Conservation (phyloP, 2,329 filamentous ascomycete genomes). For the Fusarium marasasianum region DNA sequence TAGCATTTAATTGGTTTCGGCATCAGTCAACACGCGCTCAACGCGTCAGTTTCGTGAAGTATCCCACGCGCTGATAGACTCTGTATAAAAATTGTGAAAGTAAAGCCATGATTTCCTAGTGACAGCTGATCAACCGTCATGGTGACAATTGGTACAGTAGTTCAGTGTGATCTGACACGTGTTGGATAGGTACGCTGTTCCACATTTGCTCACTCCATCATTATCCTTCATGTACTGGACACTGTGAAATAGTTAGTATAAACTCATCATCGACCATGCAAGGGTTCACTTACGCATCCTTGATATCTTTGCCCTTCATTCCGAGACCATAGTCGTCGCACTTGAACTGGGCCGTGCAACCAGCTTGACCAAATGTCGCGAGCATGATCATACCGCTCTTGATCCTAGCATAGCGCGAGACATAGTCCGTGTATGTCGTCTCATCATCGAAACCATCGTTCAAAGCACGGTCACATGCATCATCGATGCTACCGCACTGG, state of each 20-base stretch:
- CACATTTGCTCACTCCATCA: constrained; percentile 20
- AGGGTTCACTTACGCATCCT: constrained; percentile 15
- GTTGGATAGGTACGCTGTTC: constrained; percentile 26
- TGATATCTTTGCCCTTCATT: constrained; percentile 29
- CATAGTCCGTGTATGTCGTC: constrained; percentile 14
- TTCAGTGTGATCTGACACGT: constrained; percentile 17
- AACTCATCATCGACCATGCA: too few relatives aligned
- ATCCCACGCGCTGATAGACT: too few relatives aligned
- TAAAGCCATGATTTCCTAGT: too few relatives aligned
- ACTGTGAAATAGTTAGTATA: neutral
- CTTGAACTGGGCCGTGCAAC: constrained; percentile 17
- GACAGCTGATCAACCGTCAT: neutral
- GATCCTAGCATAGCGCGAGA: constrained; percentile 10
- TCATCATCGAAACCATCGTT: constrained; percentile 12
- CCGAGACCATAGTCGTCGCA: constrained; percentile 28
- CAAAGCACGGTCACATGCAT: constrained; percentile 25
- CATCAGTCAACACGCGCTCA: too few relatives aligned
- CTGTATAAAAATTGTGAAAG: too few relatives aligned
- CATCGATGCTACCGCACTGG: constrained; percentile 23
- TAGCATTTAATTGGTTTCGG: too few relatives aligned
- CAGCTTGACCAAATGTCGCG: constrained; percentile 18
- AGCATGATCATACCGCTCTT: constrained; percentile 4
- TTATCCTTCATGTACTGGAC: constrained; percentile 25
- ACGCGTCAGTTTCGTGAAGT: too few relatives aligned
- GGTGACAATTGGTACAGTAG: constrained; percentile 29